Percentiles rank a stretch among this genome's conserved stretches.
phyloP scores from a whole-genome alignment of 176 grass and related monocot genomes.

The Stipa capillata region DNA sequence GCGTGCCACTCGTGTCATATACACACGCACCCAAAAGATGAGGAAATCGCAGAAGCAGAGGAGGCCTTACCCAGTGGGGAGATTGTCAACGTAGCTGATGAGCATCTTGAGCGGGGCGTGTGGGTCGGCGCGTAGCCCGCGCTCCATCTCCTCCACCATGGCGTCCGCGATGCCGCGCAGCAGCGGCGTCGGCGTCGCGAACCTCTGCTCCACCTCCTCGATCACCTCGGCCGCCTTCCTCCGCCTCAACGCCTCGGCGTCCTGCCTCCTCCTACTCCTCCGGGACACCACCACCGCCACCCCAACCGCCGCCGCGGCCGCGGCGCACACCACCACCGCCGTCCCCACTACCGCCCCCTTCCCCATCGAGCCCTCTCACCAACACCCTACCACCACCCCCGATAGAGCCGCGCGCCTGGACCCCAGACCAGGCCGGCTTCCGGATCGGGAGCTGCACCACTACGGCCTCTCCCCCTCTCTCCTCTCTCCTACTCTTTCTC shows the following conservation, averaged over 20 bases:
- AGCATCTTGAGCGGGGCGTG: conserved; percentile 76
- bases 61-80: conserved; percentile 66
- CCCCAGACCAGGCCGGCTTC: neutral
- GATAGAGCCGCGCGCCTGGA: neutral
- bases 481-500: neutral
- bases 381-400: neutral
- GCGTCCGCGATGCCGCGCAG: conserved; percentile 78
- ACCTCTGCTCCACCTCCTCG: conserved; percentile 56
- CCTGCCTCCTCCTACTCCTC: conserved; percentile 17
- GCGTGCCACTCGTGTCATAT: neutral
- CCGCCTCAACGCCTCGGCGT: conserved; percentile 28
- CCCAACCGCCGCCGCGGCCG: conserved; percentile 53
- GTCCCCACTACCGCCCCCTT: conserved; percentile 46
- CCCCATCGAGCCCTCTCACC: conserved; percentile 25
- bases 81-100: conserved; percentile 87
- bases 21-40: neutral
- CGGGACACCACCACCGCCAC: conserved; percentile 43
- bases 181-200: conserved; percentile 57
- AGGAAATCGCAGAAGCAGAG: neutral
- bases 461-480: neutral
- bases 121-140: conserved; percentile 54
- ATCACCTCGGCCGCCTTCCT: conserved; percentile 30
- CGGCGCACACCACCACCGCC: conserved; percentile 55
- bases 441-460: conserved; percentile 19
- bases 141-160: conserved; percentile 89